Evolutionary conservation across 2,329 filamentous ascomycete genomes (phyloP), one percentile per base, ranked within the genome.

Genomic region (Xenoacremonium recifei): DNA sequence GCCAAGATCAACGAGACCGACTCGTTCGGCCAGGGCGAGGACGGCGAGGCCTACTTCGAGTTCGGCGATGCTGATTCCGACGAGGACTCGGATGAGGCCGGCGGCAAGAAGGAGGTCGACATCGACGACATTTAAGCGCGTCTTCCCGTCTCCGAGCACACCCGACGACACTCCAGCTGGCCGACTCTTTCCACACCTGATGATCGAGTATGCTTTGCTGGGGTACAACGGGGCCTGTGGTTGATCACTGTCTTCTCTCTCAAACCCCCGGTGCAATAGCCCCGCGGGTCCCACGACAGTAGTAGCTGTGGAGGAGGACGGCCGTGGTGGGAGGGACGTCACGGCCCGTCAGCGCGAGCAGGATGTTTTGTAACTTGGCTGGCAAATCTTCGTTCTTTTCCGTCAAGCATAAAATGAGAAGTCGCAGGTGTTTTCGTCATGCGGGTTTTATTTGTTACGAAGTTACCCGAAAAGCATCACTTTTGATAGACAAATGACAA

Each of bases 1-100:
- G 93, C 93, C 68, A 97, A 97, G 86, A 99, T 99, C 82, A 99
- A 99, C 82, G 93, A 99, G 82, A 96, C 90, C 53, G 93, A 97
- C 71, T 95, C 89, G 35, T 95, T 86, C 63, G 82, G 89, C 62
- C 88, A 91, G 70, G 88, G 91, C 68, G 91, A 90, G 69, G 87
- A 95, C 68, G 92, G 93, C 70, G 89, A 96, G 63, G 89, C 87
- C 74, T 93, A 93, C 73, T 96, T 99, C 77, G 93, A 97, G 75
- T 97, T 97, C 76, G 93, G 95, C 73, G 91, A 97, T 69, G 92
- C 96, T 70, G 85, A 87, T 62, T 79, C 75, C 37, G 66, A 79
- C 17, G 64, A 65, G 30, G 77, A 79, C 29, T 68, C 66, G 19
- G 79, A 79, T 21, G 76, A 72, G 39, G 75, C 68, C 45, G 75